Conservation (phyloP, 345 rosid species). For the Linum trigynum region DNA sequence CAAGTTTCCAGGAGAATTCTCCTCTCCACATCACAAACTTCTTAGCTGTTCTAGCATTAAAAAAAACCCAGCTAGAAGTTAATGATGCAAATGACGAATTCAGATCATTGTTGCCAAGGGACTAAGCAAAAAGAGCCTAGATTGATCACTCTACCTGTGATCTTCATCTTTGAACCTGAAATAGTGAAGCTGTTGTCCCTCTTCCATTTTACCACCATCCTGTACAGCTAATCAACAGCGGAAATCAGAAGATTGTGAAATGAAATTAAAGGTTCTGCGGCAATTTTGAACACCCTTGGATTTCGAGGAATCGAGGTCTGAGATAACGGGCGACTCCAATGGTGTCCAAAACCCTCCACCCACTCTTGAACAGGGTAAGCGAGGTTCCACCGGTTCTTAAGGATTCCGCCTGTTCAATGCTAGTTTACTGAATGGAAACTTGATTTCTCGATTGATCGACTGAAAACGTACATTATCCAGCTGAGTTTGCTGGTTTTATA, state of each 20-base stretch:
- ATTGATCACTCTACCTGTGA: constrained; percentile 33
- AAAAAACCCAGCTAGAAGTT: too few relatives aligned
- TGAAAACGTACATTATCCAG: too few relatives aligned
- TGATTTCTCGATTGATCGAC: too few relatives aligned
- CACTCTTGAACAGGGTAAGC: constrained; percentile 85
- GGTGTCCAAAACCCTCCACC: constrained; percentile 90
- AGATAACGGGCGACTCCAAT: constrained; percentile 70
- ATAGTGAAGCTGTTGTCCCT: constrained; percentile 78
- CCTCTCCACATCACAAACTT: constrained; percentile 89
- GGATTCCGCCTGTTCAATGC: constrained; percentile 65
- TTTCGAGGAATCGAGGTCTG: constrained; percentile 64
- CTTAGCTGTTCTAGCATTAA: constrained; percentile 42
- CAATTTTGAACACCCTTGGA: constrained; percentile 48
- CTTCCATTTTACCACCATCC: constrained; percentile 72
- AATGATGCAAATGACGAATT: too few relatives aligned
- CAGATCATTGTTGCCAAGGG: too few relatives aligned
- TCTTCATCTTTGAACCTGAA: constrained; percentile 88
- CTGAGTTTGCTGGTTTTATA: too few relatives aligned
- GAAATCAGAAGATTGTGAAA: too few relatives aligned
- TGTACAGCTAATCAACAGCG: constrained; percentile 53
- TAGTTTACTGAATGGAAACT: too few relatives aligned
- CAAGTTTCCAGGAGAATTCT: constrained; percentile 68
- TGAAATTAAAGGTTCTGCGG: too few relatives aligned
- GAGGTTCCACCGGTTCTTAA: constrained; percentile 85
- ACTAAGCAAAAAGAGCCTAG: background rate